Percentiles rank a stretch among this genome's conserved stretches.
Conservation (phyloP, 1,139 yeast species). For the Hansenula sp. region DNA sequence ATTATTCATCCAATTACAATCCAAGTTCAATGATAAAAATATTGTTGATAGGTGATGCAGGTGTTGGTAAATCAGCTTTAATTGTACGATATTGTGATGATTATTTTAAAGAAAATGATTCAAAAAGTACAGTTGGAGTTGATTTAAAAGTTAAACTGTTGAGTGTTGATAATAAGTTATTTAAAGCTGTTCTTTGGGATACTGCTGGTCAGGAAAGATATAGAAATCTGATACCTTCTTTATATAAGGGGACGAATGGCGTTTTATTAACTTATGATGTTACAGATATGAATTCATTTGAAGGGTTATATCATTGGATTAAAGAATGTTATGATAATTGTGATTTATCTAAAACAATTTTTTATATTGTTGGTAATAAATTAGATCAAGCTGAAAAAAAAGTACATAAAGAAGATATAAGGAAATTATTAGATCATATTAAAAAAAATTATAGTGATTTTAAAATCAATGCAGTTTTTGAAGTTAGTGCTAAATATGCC, state of each 20-base stretch:
- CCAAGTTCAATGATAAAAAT: slow-evolving; percentile 29
- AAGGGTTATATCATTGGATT: slow-evolving; percentile 41
- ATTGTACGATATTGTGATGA: slow-evolving; percentile 36
- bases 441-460: slow-evolving; percentile 18
- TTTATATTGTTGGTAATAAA: slow-evolving; percentile 40
- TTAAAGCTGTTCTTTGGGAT: slow-evolving; percentile 50
- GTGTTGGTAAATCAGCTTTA: slow-evolving; percentile 39
- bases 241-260: slow-evolving; percentile 60
- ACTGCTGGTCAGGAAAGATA: slow-evolving; percentile 66
- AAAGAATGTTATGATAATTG: slow-evolving; percentile 33
- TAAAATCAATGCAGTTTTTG: slow-evolving; percentile 27
- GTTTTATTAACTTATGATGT: slow-evolving; percentile 62
- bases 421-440: slow-evolving; percentile 16
- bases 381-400: slow-evolving; percentile 27
- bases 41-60: slow-evolving; percentile 35
- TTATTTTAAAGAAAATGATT: slow-evolving; percentile 20
- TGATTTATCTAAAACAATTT: slow-evolving; percentile 25
- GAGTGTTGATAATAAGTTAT: slow-evolving; percentile 56
- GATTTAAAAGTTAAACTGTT: slow-evolving; percentile 59
- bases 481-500: slow-evolving; percentile 27
- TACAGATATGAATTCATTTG: slow-evolving; percentile 47
- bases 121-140: slow-evolving; percentile 52
- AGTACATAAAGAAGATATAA: slow-evolving; percentile 23
- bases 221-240: slow-evolving; percentile 51
- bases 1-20: slow-evolving; percentile 10